A percentile compares a stretch with the other conserved stretches of the same genome.
phyloP scores from a whole-genome alignment of 1,284 basidiomycete species.

The Naganishia sp. region DNA sequence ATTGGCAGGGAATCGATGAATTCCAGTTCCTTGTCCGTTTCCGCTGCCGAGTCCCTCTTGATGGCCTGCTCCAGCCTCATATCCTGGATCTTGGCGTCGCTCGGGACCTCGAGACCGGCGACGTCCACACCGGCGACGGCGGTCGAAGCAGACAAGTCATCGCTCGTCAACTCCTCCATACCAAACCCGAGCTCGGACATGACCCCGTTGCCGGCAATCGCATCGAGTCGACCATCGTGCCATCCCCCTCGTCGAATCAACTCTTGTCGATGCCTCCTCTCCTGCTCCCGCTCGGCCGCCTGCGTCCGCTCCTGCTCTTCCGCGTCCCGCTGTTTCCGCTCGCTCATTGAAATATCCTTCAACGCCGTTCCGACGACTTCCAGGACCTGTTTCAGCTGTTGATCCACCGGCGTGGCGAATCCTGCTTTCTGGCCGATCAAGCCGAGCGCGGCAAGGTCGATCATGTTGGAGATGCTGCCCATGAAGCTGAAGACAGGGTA shows the following conservation, averaged over 20 bases:
- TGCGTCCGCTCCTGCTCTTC: conserved; percentile 34
- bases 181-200: conserved; percentile 81
- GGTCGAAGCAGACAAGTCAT: conserved; percentile 47
- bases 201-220: conserved; percentile 75
- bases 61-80: neutral
- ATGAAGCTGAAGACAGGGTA: conserved; percentile 88
- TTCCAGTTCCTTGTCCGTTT: conserved; percentile 54
- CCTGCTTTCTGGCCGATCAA: conserved; percentile 96
- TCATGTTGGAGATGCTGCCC: conserved; percentile 77
- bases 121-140: conserved; percentile 42
- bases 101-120: conserved; percentile 13
- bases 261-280: conserved; percentile 46
- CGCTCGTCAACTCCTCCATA: conserved; percentile 61
- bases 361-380: conserved; percentile 74
- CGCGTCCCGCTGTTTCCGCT: conserved; percentile 47
- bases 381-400: conserved; percentile 85
- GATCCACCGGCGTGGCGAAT: conserved; percentile 75
- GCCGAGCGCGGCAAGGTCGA: conserved; percentile 90
- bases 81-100: neutral
- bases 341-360: conserved; percentile 59
- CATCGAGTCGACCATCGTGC: conserved; percentile 80
- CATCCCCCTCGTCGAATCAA: conserved; percentile 64
- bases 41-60: conserved; percentile 27
- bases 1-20: conserved; percentile 70
- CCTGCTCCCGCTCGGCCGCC: conserved; percentile 35